Percentiles rank a stretch among this genome's conserved stretches.
phyloP scores from a whole-genome alignment of 192 early-diverging fungal species.

The Spinellus fusiger region DNA sequence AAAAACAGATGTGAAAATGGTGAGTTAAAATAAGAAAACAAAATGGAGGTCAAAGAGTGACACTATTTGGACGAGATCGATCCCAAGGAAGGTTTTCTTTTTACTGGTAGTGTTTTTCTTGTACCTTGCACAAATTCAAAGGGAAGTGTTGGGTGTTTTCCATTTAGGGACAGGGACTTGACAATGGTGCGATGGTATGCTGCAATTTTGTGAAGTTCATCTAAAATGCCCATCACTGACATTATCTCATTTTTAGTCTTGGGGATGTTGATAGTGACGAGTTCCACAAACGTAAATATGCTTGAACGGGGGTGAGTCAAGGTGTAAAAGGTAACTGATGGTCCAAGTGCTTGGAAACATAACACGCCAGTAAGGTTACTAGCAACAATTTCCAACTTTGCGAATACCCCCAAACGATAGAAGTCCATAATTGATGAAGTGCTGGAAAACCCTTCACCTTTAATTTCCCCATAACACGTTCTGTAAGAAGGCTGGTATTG shows the following conservation, averaged over 20 bases:
- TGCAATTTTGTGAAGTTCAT: neutral
- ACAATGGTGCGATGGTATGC: neutral
- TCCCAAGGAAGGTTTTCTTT: neutral
- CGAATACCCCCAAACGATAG: constrained; percentile 3
- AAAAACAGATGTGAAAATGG: too few species aligned
- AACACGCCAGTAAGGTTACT: neutral
- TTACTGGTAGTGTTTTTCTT: neutral
- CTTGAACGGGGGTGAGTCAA: neutral
- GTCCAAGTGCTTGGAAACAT: constrained; percentile 4
- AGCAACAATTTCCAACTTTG: neutral
- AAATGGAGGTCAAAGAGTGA: neutral
- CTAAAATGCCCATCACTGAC: neutral
- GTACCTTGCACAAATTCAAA: constrained; percentile 7
- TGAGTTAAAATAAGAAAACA: too few species aligned
- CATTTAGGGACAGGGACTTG: neutral
- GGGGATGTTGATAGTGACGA: neutral
- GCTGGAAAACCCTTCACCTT: neutral
- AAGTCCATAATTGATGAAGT: neutral
- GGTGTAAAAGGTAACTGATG: neutral
- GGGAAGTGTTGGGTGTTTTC: neutral
- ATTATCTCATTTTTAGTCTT: constrained; percentile 1
- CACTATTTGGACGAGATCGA: neutral
- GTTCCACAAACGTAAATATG: neutral
- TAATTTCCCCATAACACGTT: neutral
- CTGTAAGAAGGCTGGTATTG: neutral